Base-by-base conservation (phyloP, 441 rosid species). In the Erodium moschatum region DNA sequence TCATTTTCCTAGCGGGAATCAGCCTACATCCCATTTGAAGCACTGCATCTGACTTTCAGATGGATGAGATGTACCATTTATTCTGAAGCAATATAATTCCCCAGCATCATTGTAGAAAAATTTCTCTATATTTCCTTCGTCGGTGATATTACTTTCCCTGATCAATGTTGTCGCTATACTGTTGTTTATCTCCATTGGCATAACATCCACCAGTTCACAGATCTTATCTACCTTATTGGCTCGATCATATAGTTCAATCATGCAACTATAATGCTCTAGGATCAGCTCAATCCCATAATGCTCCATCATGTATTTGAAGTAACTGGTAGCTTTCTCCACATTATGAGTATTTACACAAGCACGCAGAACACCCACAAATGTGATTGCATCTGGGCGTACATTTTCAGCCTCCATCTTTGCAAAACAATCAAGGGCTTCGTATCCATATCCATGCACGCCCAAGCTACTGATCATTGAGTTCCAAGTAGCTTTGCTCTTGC, bases 391-490 rank as follows among this genome's bases (percentile, higher is more conserved):
- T 5, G 87, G 87, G 61, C 67, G 71, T 8, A 73, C 56, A n/a
- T 67, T 67, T 48, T 50, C 75, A 70, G 72, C 79, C 68, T 72
- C 80, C 89, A 83, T 81, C 76, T 80, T 52, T 10, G 56, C 79
- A 73, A 81, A 85, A 50, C 83, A 70, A 56, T 72, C 70, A 31
- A 85, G 75, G 68, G 85, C 87, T 73, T 80, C 84, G 3, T 76
- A 82, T n/a, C 84, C 84, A 65, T 31, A 74, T 2, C 89, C 89
- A 73, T 85, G 89, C 66, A 85, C 85, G 0, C 87, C 89, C 73
- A 81, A 81, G 74, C 87, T 83, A 66, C 87, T 78, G 35, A 85
- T 83, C 89, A 85, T 85, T 4, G 89, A 67, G 31, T 81, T 85
- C 89, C 89, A 83, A 15, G 87, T 85, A 29, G 84, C 87, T 70